Evolutionary conservation across 305 asterid species (phyloP).

Genomic region (Coffea humblotiana): DNA sequence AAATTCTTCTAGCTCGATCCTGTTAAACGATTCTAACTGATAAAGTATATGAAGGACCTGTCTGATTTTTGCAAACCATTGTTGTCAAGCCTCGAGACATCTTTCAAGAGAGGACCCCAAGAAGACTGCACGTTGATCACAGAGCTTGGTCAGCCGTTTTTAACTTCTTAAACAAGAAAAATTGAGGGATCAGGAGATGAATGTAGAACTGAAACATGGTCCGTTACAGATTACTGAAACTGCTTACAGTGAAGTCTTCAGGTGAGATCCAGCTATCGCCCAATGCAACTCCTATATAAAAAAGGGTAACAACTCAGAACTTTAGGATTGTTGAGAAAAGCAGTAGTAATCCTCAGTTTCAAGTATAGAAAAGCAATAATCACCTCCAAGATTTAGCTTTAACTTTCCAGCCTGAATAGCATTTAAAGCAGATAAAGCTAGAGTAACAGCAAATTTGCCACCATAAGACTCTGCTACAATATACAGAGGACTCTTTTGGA

Average conservation of each 20-base stretch:
- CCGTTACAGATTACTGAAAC: not conserved
- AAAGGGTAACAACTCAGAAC: not conserved
- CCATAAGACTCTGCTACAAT: slow-evolving; percentile 97
- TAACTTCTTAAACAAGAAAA: not conserved
- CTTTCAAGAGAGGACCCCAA: slow-evolving; percentile 95
- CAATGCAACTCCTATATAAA: slow-evolving; percentile 65
- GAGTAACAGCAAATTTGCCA: slow-evolving; percentile 86
- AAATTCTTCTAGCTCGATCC: not conserved
- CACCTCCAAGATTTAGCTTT: slow-evolving; percentile 82
- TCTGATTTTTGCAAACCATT: slow-evolving; percentile 61
- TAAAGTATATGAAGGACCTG: slow-evolving; percentile 43
- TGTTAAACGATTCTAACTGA: not conserved
- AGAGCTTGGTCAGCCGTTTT: not conserved
- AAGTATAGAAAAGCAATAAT: not conserved
- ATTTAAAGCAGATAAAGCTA: slow-evolving; percentile 69
- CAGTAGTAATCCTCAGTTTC: not conserved
- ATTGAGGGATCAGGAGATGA: not conserved
- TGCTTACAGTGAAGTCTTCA: slow-evolving; percentile 76
- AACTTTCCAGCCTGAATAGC: slow-evolving; percentile 64
- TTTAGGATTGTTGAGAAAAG: not conserved
- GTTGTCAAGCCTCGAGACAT: slow-evolving; percentile 76
- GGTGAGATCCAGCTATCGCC: slow-evolving; percentile 97
- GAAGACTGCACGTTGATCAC: slow-evolving; percentile 53
- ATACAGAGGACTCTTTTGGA: slow-evolving; percentile 76
- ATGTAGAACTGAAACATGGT: not conserved